Percentiles rank a stretch among this genome's conserved stretches.
These are phyloP conservation scores for Termitomyces sp. DNA, from an alignment of 768 basidiomycete genomes.

Conservation along the genomic window DNA sequence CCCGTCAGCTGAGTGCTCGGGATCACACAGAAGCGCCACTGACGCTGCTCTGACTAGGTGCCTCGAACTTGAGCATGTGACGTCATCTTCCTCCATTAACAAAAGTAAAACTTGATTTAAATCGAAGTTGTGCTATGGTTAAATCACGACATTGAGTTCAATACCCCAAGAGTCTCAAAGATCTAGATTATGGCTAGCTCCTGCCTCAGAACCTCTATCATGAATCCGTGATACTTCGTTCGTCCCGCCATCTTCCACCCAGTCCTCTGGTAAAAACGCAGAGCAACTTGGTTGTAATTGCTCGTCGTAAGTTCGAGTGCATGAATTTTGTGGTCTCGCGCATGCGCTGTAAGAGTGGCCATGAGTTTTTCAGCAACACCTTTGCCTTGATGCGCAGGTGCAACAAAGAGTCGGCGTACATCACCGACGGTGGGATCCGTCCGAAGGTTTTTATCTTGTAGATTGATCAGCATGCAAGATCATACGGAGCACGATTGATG, in stretches of 20 bases:
- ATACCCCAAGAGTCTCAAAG: not conserved
- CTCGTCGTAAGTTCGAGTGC: conserved; percentile 14
- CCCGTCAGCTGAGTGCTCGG: no score
- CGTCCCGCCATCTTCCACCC: conserved; percentile 8
- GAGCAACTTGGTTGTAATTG: conserved; percentile 10
- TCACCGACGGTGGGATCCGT: conserved; percentile 8
- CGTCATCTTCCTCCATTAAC: not conserved
- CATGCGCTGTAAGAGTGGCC: conserved; percentile 9
- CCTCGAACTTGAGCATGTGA: not conserved
- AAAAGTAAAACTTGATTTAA: not conserved
- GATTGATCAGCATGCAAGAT: not conserved
- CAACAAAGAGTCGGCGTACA: conserved; percentile 12
- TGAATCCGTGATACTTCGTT: conserved; percentile 6
- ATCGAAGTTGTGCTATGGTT: not conserved
- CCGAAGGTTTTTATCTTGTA: not conserved
- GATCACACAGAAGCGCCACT: no score
- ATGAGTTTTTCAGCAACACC: conserved; percentile 13
- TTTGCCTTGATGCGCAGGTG: conserved; percentile 6
- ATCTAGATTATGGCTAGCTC: not conserved
- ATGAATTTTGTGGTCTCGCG: conserved; percentile 3
- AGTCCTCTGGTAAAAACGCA: conserved; percentile 8
- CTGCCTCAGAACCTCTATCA: conserved; percentile 4
- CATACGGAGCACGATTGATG: not conserved
- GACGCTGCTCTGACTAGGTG: not conserved
- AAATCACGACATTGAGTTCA: not conserved